A percentile compares a stretch with the other conserved stretches of the same genome.
phyloP scores from a whole-genome alignment of 2,329 filamentous ascomycete genomes.

The Fusarium liriodendri region DNA sequence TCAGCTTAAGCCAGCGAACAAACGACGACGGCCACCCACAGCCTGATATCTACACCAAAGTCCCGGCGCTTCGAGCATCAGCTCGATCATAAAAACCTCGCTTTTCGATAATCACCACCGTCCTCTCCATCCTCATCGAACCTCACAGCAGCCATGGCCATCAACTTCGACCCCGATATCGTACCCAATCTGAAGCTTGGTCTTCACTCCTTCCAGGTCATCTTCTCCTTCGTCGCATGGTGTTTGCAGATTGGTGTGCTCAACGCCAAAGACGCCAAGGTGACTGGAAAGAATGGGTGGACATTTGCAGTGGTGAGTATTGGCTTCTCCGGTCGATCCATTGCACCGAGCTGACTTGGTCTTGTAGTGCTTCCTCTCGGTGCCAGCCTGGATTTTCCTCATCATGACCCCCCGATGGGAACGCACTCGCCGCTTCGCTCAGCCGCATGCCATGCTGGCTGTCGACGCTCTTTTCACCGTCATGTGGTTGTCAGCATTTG shows the following conservation, averaged over 20 bases:
- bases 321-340: background rate
- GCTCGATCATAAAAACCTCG: background rate
- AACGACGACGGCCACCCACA: slow-evolving; percentile 5
- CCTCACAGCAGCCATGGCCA: slow-evolving; percentile 51
- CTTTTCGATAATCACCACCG: background rate
- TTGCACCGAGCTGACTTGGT: slow-evolving; percentile 11
- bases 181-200: slow-evolving; percentile 68
- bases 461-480: slow-evolving; percentile 69
- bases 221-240: slow-evolving; percentile 67
- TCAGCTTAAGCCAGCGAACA: slow-evolving; percentile 30
- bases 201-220: slow-evolving; percentile 66
- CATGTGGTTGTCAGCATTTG: slow-evolving; percentile 75
- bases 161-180: slow-evolving; percentile 66
- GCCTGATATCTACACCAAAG: slow-evolving; percentile 3
- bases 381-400: slow-evolving; percentile 74
- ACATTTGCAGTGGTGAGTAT: slow-evolving; percentile 70
- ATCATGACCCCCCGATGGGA: slow-evolving; percentile 73
- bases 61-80: background rate
- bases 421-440: slow-evolving; percentile 69
- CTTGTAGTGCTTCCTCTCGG: slow-evolving; percentile 70
- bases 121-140: background rate
- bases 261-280: slow-evolving; percentile 56
- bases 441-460: slow-evolving; percentile 70
- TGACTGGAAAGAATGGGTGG: slow-evolving; percentile 71
- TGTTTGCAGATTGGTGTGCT: slow-evolving; percentile 71